Percentiles rank a stretch among this genome's conserved stretches.
Evolutionary conservation across 257 asterid genomes (phyloP).

Genomic region (Thymus quinquecostatus): DNA sequence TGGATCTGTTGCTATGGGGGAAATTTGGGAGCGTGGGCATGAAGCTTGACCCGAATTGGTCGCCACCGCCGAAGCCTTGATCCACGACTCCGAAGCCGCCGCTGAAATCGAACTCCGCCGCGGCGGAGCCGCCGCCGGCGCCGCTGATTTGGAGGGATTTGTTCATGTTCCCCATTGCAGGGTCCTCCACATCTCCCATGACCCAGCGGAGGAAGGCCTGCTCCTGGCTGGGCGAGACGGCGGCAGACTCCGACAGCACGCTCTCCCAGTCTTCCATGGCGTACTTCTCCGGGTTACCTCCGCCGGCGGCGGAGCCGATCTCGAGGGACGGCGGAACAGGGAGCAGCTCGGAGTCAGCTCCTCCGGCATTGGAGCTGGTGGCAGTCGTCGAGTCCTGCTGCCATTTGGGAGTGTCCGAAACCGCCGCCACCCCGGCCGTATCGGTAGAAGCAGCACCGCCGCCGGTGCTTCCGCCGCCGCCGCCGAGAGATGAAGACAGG

Average conservation of each 20-base stretch:
- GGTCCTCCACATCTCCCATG: constrained; percentile 94
- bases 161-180: constrained; percentile 61
- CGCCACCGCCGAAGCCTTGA: constrained; percentile 64
- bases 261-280: constrained; percentile 92
- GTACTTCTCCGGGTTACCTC: constrained; percentile 54
- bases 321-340: constrained; percentile 63
- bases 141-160: constrained; percentile 61
- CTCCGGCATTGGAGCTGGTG: constrained; percentile 73
- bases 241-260: constrained; percentile 68
- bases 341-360: constrained; percentile 59
- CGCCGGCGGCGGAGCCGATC: constrained; percentile 42
- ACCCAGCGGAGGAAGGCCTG: constrained; percentile 79
- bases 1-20: constrained; percentile 39
- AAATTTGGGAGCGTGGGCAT: constrained; percentile 48
- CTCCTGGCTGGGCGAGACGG: constrained; percentile 72
- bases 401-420: constrained; percentile 75
- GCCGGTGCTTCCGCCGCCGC: constrained; percentile 42
- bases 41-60: constrained; percentile 42
- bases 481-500: constrained; percentile 82
- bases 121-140: constrained; percentile 35
- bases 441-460: constrained; percentile 62
- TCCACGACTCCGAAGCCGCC: constrained; percentile 65
- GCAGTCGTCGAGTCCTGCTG: constrained; percentile 74
- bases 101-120: constrained; percentile 60
- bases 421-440: constrained; percentile 86